Evolutionary conservation across 495 filamentous ascomycete genomes (phyloP).

Genomic region (Penicillium macrosclerotiorum): DNA sequence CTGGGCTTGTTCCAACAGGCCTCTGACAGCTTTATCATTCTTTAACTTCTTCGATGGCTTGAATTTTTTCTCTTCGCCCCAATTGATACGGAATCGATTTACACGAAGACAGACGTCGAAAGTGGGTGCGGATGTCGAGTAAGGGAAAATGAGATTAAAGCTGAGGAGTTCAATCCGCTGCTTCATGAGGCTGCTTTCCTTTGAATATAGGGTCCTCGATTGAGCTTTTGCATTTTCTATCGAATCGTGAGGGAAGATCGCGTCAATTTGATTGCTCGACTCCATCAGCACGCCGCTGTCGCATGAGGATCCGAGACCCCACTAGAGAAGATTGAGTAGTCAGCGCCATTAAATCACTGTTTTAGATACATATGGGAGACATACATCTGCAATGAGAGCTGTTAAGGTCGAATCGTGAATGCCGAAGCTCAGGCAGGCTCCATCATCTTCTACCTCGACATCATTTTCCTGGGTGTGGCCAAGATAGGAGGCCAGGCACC

Average conservation of each 20-base stretch:
- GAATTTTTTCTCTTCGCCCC: constrained; percentile 24
- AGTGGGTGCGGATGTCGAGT: constrained; percentile 20
- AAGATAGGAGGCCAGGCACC: constrained; percentile 24
- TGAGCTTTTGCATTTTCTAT: constrained; percentile 10
- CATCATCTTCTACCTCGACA: constrained; percentile 36
- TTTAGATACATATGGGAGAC: neutral
- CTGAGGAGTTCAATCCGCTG: constrained; percentile 34
- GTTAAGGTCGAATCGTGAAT: neutral
- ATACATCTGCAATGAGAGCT: constrained; percentile 29
- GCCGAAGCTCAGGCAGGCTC: constrained; percentile 36
- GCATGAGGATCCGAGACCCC: constrained; percentile 14
- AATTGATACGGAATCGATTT: constrained; percentile 33
- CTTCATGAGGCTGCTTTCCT: constrained; percentile 25
- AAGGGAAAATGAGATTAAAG: constrained; percentile 39
- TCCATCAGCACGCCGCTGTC: constrained; percentile 35
- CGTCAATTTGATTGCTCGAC: constrained; percentile 36
- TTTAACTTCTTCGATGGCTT: constrained; percentile 15
- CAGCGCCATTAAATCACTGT: neutral
- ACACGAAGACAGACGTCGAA: constrained; percentile 34
- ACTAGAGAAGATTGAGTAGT: constrained; percentile 14
- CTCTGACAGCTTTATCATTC: constrained; percentile 15
- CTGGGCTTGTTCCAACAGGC: constrained; percentile 14
- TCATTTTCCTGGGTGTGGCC: constrained; percentile 5
- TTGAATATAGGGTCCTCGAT: constrained; percentile 10
- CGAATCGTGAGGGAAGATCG: constrained; percentile 28